A percentile compares a stretch with the other conserved stretches of the same genome.
phyloP scores from a whole-genome alignment of 73 alveolate species.

The Breviolum minutum region DNA sequence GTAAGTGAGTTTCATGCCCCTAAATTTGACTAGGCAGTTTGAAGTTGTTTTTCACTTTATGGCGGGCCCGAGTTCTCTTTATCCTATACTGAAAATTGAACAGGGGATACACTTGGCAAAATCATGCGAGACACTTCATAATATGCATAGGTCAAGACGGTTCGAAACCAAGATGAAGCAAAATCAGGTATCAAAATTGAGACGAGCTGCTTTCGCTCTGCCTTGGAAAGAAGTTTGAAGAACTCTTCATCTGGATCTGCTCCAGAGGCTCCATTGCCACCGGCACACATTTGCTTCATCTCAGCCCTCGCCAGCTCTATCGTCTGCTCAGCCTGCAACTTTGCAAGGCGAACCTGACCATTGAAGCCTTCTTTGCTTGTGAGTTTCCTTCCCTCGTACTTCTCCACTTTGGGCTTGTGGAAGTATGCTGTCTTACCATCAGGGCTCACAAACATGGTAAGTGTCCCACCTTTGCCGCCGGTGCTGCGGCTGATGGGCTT shows the following conservation, averaged over 20 bases:
- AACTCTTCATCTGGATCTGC: constrained; percentile 7
- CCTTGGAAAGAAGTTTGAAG: constrained; percentile 6
- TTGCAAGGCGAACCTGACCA: constrained; percentile 65
- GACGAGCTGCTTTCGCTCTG: background rate
- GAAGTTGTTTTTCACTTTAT: no score
- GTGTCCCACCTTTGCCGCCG: background rate
- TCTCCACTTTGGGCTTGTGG: constrained; percentile 50
- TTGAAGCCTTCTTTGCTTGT: constrained; percentile 20
- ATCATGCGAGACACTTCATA: no score
- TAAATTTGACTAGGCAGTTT: no score
- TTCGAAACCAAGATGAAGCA: no score
- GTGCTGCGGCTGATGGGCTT: background rate
- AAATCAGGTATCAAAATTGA: background rate
- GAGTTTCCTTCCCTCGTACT: constrained; percentile 17
- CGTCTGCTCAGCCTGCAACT: constrained; percentile 41
- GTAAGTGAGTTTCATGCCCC: no score
- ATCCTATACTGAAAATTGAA: no score
- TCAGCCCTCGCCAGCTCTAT: constrained; percentile 22
- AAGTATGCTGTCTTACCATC: background rate
- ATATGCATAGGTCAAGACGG: no score
- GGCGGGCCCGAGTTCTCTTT: no score
- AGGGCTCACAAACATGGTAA: constrained; percentile 28
- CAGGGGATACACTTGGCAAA: no score
- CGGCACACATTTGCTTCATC: constrained; percentile 11
- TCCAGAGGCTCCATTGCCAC: background rate